These are phyloP conservation scores for Neonectria ditissima DNA, from an alignment of 2,329 filamentous ascomycete species.

Conservation along the genomic window DNA sequence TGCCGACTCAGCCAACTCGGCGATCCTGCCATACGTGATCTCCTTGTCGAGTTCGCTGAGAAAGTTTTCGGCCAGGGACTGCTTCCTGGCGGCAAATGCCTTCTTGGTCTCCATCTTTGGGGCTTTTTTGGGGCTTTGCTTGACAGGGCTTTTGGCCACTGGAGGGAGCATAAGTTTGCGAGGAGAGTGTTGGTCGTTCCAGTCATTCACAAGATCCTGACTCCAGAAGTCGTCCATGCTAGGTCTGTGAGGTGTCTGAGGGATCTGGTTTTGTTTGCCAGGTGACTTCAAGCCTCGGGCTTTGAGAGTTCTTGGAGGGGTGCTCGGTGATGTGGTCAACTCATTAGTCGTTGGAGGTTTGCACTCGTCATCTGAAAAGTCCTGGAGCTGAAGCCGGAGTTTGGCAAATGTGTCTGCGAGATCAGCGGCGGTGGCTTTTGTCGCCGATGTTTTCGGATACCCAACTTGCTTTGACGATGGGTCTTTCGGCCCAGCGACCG, in stretches of 20 bases:
- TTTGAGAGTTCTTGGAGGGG: conserved; percentile 32
- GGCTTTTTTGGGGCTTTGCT: conserved; percentile 53
- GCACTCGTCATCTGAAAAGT: conserved; percentile 41
- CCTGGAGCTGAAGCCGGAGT: conserved; percentile 39
- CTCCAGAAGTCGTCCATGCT: conserved; percentile 71
- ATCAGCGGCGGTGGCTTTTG: conserved; percentile 30
- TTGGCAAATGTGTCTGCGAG: conserved; percentile 42
- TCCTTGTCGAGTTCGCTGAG: conserved; percentile 74
- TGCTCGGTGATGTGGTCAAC: conserved; percentile 40
- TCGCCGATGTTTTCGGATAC: background rate
- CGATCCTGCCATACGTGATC: conserved; percentile 72
- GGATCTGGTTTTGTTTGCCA: conserved; percentile 55
- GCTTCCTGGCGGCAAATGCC: conserved; percentile 71
- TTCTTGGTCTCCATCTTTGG: conserved; percentile 60
- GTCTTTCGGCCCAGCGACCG: conserved; percentile 14
- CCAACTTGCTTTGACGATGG: background rate
- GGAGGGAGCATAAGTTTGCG: conserved; percentile 53
- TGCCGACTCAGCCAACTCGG: conserved; percentile 68
- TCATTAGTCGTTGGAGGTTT: conserved; percentile 19
- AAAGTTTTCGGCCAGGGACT: conserved; percentile 72
- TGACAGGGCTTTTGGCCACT: conserved; percentile 42
- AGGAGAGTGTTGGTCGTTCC: conserved; percentile 72
- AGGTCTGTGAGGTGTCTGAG: conserved; percentile 64
- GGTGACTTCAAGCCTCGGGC: conserved; percentile 46
- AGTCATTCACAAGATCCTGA: conserved; percentile 69